Conservation (phyloP, 371 early-diverging fungal species). For the Nematocida sp. region DNA sequence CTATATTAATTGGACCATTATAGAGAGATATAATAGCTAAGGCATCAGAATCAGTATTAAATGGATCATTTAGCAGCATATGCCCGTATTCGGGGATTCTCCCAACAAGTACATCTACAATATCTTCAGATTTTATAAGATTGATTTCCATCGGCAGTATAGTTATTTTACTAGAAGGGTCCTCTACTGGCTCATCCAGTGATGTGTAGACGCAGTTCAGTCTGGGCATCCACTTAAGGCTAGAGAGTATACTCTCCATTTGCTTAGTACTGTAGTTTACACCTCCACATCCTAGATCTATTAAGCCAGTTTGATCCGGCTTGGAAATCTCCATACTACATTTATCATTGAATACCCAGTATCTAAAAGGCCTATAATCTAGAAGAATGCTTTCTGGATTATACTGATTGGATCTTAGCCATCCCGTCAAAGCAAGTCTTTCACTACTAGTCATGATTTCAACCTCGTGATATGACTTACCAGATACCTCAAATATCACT, state of each 20-base stretch:
- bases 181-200: constrained; percentile 25
- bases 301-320: no score
- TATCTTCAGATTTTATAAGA: not conserved
- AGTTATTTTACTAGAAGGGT: not conserved
- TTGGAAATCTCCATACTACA: not conserved
- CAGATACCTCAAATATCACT: constrained; percentile 70
- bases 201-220: constrained; percentile 33
- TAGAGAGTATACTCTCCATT: not conserved
- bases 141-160: not conserved
- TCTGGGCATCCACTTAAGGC: constrained; percentile 31
- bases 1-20: constrained; percentile 2
- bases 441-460: constrained; percentile 45
- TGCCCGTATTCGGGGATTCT: constrained; percentile 11
- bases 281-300: not conserved
- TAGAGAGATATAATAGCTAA: constrained; percentile 37
- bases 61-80: constrained; percentile 54
- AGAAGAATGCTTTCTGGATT: constrained; percentile 24
- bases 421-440: constrained; percentile 69
- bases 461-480: constrained; percentile 70
- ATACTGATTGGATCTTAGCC: constrained; percentile 59
- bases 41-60: constrained; percentile 7
- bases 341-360: constrained; percentile 8
- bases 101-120: constrained; percentile 23
- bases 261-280: not conserved
- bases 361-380: not conserved